Conservation (phyloP, 257 asterid species). For the Scutellaria galericulata region DNA sequence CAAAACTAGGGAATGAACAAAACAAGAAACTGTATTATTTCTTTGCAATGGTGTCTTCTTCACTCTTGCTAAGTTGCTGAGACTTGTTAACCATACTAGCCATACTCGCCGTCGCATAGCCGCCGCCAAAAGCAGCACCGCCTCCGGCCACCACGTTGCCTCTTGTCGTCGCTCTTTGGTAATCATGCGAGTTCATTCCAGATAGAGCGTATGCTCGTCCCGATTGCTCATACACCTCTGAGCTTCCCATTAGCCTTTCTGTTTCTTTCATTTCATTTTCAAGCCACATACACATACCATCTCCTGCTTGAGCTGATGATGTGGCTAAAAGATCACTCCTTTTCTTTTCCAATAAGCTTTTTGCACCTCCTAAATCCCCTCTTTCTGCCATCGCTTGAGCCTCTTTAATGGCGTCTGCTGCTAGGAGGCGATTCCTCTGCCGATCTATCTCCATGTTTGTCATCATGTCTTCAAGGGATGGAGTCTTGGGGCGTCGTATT, state of each 20-base stretch:
- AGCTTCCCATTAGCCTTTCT: background rate
- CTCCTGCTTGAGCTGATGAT: conserved; percentile 27
- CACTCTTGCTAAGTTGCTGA: background rate
- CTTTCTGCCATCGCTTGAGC: conserved; percentile 36
- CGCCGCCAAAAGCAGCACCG: background rate
- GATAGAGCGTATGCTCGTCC: conserved; percentile 32
- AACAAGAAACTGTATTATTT: background rate
- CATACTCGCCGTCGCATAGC: conserved; percentile 30
- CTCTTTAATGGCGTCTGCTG: conserved; percentile 25
- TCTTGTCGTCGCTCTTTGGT: conserved; percentile 22
- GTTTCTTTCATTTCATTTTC: conserved; percentile 30
- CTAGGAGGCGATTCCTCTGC: conserved; percentile 26
- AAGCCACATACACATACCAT: conserved; percentile 24
- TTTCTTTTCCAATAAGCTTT: background rate
- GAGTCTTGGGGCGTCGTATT: conserved; percentile 5
- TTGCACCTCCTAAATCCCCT: conserved; percentile 14
- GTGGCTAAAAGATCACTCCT: background rate
- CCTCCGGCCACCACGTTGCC: conserved; percentile 13
- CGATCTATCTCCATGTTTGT: conserved; percentile 32
- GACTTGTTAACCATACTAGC: conserved; percentile 23
- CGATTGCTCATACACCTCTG: background rate
- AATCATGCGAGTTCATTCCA: conserved; percentile 31
- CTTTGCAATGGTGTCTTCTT: background rate
- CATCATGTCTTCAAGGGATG: background rate
- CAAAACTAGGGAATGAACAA: background rate